phyloP scores from a whole-genome alignment of 176 grass and related monocot species.

The Thalia dealbata region DNA sequence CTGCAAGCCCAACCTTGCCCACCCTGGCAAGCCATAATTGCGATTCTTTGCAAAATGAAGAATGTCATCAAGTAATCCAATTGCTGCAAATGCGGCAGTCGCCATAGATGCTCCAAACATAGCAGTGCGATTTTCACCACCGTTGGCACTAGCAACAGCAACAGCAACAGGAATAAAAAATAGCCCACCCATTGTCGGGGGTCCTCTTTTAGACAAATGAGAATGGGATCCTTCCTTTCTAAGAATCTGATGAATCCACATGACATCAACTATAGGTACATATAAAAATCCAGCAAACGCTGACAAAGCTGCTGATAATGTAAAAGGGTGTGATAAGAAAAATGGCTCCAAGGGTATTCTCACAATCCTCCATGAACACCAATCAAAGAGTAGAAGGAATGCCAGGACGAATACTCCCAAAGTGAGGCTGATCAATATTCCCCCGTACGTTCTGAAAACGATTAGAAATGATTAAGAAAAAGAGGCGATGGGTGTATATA shows the following conservation, averaged over 20 bases:
- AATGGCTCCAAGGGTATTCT: slow-evolving; percentile 78
- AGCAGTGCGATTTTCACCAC: slow-evolving; percentile 36
- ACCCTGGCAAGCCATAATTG: slow-evolving; percentile 40
- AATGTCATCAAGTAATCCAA: slow-evolving; percentile 86
- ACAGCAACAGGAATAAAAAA: slow-evolving; percentile 85
- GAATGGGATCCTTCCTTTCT: slow-evolving; percentile 46
- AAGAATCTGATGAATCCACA: slow-evolving; percentile 65
- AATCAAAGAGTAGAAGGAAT: slow-evolving; percentile 82
- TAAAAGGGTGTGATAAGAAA: slow-evolving; percentile 80
- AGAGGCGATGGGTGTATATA: no score
- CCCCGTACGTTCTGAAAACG: slow-evolving; percentile 56
- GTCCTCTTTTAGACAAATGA: slow-evolving; percentile 47
- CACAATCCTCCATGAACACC: slow-evolving; percentile 89
- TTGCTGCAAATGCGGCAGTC: slow-evolving; percentile 56
- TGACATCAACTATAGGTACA: slow-evolving; percentile 57
- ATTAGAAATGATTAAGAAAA: no score
- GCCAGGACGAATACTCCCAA: slow-evolving; percentile 51
- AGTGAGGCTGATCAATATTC: slow-evolving; percentile 61
- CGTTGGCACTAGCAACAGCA: slow-evolving; percentile 46
- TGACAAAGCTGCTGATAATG: slow-evolving; percentile 68
- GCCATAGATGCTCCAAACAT: slow-evolving; percentile 55
- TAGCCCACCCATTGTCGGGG: slow-evolving; percentile 77
- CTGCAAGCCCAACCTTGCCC: slow-evolving; percentile 57
- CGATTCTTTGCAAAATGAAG: slow-evolving; percentile 22
- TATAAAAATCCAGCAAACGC: slow-evolving; percentile 65